Conservation (phyloP, 371 early-diverging fungal genomes). For the Catenaria anguillulae region DNA sequence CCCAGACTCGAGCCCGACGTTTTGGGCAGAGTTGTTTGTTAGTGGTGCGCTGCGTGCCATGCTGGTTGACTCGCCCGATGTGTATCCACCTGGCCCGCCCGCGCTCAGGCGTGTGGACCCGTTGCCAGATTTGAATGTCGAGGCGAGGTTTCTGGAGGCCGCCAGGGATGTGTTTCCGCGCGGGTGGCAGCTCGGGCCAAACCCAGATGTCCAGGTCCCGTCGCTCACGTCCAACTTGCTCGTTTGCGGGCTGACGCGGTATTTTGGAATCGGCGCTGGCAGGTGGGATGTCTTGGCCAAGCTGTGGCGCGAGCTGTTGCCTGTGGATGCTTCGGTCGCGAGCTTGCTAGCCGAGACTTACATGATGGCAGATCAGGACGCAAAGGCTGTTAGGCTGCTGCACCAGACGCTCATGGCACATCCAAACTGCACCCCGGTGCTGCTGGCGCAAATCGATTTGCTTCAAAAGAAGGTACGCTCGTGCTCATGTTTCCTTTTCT, state of each 20-base stretch:
- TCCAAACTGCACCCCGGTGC: conserved; percentile 63
- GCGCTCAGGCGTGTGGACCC: conserved; percentile 80
- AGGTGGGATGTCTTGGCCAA: conserved; percentile 61
- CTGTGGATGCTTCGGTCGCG: conserved; percentile 74
- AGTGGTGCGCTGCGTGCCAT: conserved; percentile 77
- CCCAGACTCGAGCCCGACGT: neutral
- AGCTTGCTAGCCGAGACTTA: conserved; percentile 64
- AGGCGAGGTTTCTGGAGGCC: conserved; percentile 67
- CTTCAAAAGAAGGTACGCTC: conserved; percentile 59
- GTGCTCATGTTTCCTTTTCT: conserved; percentile 12
- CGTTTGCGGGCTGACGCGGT: conserved; percentile 60
- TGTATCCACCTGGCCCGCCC: conserved; percentile 34
- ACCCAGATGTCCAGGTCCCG: conserved; percentile 78
- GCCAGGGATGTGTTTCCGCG: conserved; percentile 67
- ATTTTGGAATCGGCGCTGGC: conserved; percentile 57
- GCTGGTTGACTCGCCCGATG: conserved; percentile 46
- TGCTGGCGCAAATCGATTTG: conserved; percentile 79
- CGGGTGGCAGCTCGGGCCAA: conserved; percentile 89
- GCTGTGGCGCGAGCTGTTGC: conserved; percentile 59
- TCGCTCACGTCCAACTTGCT: conserved; percentile 73
- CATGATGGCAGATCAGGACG: conserved; percentile 55
- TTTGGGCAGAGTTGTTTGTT: conserved; percentile 82
- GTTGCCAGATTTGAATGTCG: conserved; percentile 49
- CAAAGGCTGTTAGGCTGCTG: conserved; percentile 69
- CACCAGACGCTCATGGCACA: conserved; percentile 59